A percentile compares a stretch with the other conserved stretches of the same genome.
phyloP scores from a whole-genome alignment of 2,329 filamentous ascomycete species.

The Aspergillus carbonarius region DNA sequence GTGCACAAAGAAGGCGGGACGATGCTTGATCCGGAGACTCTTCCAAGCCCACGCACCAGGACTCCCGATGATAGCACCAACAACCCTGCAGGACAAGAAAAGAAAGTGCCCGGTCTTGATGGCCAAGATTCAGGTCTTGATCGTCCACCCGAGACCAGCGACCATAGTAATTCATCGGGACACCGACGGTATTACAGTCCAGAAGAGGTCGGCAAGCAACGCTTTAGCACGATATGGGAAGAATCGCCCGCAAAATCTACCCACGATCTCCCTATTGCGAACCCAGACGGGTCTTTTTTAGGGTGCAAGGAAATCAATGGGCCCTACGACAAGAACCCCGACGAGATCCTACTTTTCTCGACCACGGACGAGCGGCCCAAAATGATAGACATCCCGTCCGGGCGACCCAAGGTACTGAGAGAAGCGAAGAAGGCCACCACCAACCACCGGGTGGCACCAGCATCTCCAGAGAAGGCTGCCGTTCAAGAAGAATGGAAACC shows the following conservation, averaged over 20 bases:
- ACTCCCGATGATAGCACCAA: slow-evolving; percentile 32
- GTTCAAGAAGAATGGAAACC: slow-evolving; percentile 30
- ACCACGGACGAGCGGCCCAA: slow-evolving; percentile 25
- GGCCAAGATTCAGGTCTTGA: slow-evolving; percentile 20
- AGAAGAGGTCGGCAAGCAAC: slow-evolving; percentile 40
- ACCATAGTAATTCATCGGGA: slow-evolving; percentile 5
- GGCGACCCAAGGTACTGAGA: slow-evolving; percentile 24
- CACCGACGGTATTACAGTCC: slow-evolving; percentile 37
- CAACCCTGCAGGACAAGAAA: slow-evolving; percentile 23
- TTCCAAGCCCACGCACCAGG: slow-evolving; percentile 32
- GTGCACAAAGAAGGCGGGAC: slow-evolving; percentile 30
- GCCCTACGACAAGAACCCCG: slow-evolving; percentile 35
- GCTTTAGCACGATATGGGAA: slow-evolving; percentile 39
- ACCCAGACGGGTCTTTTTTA: slow-evolving; percentile 41
- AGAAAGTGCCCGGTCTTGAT: slow-evolving; percentile 17
- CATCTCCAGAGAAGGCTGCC: slow-evolving; percentile 19
- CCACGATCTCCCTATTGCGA: slow-evolving; percentile 18
- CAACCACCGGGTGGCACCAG: slow-evolving; percentile 9
- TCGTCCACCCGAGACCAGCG: slow-evolving; percentile 9
- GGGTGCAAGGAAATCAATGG: slow-evolving; percentile 41
- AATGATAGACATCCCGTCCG: slow-evolving; percentile 22
- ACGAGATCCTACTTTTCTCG: slow-evolving; percentile 39
- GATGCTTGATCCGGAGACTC: slow-evolving; percentile 32
- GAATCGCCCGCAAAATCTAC: slow-evolving; percentile 27
- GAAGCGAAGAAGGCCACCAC: slow-evolving; percentile 15